Conservation (phyloP, 768 basidiomycete genomes). For the Epithele typhae region DNA sequence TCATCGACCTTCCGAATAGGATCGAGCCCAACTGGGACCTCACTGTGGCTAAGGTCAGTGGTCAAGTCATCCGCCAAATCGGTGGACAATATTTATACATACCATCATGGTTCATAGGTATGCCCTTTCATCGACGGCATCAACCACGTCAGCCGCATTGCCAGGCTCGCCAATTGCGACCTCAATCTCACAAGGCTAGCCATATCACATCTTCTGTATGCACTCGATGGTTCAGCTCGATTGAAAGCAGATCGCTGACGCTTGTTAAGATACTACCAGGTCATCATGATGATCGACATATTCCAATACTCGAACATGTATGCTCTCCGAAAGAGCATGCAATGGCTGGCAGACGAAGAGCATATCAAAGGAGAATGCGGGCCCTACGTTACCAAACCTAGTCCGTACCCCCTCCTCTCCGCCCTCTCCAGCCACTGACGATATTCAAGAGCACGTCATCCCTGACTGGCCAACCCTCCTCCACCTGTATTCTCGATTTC, state of each 20-base stretch:
- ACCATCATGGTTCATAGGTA: constrained; percentile 41
- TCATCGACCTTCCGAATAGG: constrained; percentile 78
- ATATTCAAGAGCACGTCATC: constrained; percentile 43
- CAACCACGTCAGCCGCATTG: constrained; percentile 88
- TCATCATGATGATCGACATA: constrained; percentile 94
- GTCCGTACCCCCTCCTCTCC: constrained; percentile 30
- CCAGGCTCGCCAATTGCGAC: constrained; percentile 88
- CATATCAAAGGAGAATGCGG: constrained; percentile 91
- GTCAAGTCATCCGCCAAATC: background rate
- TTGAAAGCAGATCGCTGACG: background rate
- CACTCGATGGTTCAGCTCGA: background rate
- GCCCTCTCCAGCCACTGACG: background rate
- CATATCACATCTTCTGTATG: constrained; percentile 88
- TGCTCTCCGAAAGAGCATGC: constrained; percentile 79
- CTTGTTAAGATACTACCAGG: constrained; percentile 76
- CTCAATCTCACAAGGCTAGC: constrained; percentile 77
- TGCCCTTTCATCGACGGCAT: constrained; percentile 84
- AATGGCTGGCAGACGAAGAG: constrained; percentile 80
- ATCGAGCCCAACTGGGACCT: constrained; percentile 95
- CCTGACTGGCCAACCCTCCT: constrained; percentile 88
- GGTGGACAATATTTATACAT: background rate
- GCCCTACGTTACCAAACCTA: constrained; percentile 80
- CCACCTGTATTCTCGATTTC: constrained; percentile 80
- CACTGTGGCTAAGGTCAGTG: constrained; percentile 75
- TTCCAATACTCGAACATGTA: constrained; percentile 99